Conservation (phyloP, 2,329 filamentous ascomycete species). For the Zarea fungicola region DNA sequence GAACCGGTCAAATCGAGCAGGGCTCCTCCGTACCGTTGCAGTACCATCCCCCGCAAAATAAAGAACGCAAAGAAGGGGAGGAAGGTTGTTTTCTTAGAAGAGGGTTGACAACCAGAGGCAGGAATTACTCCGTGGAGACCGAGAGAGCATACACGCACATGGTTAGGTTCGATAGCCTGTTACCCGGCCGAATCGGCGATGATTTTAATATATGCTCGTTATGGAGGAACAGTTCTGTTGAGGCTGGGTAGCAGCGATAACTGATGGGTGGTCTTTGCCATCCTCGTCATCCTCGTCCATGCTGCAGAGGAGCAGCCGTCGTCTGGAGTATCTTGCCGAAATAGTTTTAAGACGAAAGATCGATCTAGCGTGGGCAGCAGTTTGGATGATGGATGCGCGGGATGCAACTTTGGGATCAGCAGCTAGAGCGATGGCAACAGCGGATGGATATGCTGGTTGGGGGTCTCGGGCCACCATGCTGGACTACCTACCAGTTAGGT, state of each 20-base stretch:
- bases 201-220: no score
- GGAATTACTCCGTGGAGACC: no score
- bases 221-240: not conserved
- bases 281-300: no score
- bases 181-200: no score
- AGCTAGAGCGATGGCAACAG: not conserved
- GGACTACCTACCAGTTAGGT: no score
- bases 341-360: slow-evolving; percentile 3
- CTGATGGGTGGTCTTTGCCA: no score
- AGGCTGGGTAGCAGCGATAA: not conserved
- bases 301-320: not conserved
- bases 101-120: not conserved
- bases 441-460: not conserved
- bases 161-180: no score
- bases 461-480: no score
- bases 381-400: not conserved
- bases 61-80: not conserved
- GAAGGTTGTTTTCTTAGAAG: not conserved
- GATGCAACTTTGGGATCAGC: not conserved
- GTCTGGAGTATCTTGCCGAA: not conserved
- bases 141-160: no score
- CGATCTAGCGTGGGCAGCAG: not conserved
- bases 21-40: no score
- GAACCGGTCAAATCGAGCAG: no score
- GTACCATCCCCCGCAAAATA: not conserved